phyloP scores from a whole-genome alignment of 2,329 filamentous ascomycete species.

The Tolypocladium sp. region DNA sequence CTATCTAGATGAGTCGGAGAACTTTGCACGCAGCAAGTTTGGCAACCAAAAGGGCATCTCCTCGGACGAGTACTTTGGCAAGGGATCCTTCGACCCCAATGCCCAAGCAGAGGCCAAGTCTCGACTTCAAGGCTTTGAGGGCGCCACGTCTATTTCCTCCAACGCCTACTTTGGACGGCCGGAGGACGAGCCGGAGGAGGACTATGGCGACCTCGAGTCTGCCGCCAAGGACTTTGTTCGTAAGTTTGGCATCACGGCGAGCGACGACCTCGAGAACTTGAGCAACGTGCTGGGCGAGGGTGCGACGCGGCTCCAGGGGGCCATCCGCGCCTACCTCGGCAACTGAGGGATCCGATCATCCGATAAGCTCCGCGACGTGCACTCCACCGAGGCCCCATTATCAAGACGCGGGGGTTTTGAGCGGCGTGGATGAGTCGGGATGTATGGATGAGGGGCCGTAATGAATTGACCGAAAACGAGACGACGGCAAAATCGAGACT shows the following conservation, averaged over 20 bases:
- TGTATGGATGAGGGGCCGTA: neutral
- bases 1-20: slow-evolving; percentile 60
- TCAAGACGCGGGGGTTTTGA: neutral
- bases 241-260: slow-evolving; percentile 90
- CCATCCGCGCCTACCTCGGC: slow-evolving; percentile 55
- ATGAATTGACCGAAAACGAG: neutral
- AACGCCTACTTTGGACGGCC: slow-evolving; percentile 96
- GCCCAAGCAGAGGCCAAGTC: slow-evolving; percentile 79
- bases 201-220: slow-evolving; percentile 85
- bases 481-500: neutral
- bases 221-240: slow-evolving; percentile 94
- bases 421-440: neutral
- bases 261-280: slow-evolving; percentile 90
- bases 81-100: slow-evolving; percentile 72
- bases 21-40: slow-evolving; percentile 81
- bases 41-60: slow-evolving; percentile 91
- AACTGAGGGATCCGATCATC: slow-evolving; percentile 29
- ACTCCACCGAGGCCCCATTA: neutral
- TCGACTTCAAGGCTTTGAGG: slow-evolving; percentile 85
- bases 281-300: slow-evolving; percentile 77
- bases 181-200: slow-evolving; percentile 70
- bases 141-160: slow-evolving; percentile 83
- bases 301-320: slow-evolving; percentile 72
- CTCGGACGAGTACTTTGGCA: slow-evolving; percentile 96
- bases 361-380: neutral